Evolutionary conservation across 164 flowering plant genomes (phyloP).

Genomic region (Magnolia officinalis): DNA sequence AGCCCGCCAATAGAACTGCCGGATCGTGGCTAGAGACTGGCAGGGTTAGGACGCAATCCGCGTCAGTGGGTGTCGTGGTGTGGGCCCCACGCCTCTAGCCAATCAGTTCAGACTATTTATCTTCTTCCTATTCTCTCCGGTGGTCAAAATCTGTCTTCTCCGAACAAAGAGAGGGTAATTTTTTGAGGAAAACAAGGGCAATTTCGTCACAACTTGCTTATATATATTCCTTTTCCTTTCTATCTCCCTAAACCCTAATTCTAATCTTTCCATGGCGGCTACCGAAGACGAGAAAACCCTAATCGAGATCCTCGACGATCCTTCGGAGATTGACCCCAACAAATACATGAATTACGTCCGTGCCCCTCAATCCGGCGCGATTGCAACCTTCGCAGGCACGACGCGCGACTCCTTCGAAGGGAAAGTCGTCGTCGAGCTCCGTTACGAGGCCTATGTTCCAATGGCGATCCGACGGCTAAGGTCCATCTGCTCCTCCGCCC

Average conservation of each 20-base stretch:
- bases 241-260: background rate
- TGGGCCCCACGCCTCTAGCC: too few species aligned
- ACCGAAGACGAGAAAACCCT: slow-evolving; percentile 3
- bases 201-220: background rate
- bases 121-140: too few species aligned
- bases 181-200: too few species aligned
- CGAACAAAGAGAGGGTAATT: too few species aligned
- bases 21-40: too few species aligned
- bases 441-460: slow-evolving; percentile 88
- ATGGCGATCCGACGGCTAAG: slow-evolving; percentile 73
- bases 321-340: slow-evolving; percentile 39
- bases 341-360: slow-evolving; percentile 63
- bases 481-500: slow-evolving; percentile 62
- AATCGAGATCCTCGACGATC: slow-evolving; percentile 6
- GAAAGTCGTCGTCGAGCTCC: slow-evolving; percentile 67
- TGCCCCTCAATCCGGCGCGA: slow-evolving; percentile 73
- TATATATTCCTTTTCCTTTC: background rate
- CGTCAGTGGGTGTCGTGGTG: too few species aligned
- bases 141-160: too few species aligned
- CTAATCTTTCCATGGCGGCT: background rate
- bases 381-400: slow-evolving; percentile 89
- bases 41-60: too few species aligned
- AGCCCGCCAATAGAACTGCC: too few species aligned
- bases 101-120: too few species aligned
- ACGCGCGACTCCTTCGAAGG: slow-evolving; percentile 88